Conservation (phyloP, 495 filamentous ascomycete species). For the Annulohypoxylon nitens region DNA sequence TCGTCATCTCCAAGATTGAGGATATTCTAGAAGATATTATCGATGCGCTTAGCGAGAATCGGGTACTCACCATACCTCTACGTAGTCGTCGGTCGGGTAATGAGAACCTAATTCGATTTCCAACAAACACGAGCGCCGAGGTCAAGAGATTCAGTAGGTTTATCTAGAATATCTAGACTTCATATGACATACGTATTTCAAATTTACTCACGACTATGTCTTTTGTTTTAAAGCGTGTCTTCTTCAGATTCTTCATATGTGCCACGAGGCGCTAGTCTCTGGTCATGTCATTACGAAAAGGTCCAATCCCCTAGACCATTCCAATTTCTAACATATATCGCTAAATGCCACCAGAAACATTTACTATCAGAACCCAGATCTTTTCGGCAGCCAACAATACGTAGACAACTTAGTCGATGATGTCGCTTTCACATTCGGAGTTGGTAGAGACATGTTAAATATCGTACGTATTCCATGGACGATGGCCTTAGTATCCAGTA, state of each 20-base stretch:
- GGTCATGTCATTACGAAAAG: slow-evolving; percentile 81
- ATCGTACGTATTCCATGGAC: slow-evolving; percentile 63
- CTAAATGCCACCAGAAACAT: slow-evolving; percentile 73
- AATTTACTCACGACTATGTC: background rate
- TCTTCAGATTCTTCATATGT: slow-evolving; percentile 76
- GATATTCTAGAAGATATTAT: slow-evolving; percentile 64
- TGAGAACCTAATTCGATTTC: slow-evolving; percentile 52
- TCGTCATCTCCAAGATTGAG: slow-evolving; percentile 65
- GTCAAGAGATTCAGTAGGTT: slow-evolving; percentile 58
- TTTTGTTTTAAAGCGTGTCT: slow-evolving; percentile 55
- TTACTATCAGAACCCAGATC: slow-evolving; percentile 85
- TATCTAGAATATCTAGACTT: background rate
- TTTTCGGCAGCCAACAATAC: slow-evolving; percentile 80
- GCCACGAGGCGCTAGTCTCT: slow-evolving; percentile 74
- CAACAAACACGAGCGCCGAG: slow-evolving; percentile 54
- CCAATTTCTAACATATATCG: background rate
- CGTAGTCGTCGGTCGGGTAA: slow-evolving; percentile 35
- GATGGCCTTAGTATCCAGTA: background rate
- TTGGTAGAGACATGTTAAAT: slow-evolving; percentile 72
- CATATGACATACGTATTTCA: background rate
- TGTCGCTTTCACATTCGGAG: slow-evolving; percentile 79
- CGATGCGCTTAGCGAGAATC: slow-evolving; percentile 59
- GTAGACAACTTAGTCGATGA: slow-evolving; percentile 88
- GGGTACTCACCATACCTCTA: slow-evolving; percentile 63
- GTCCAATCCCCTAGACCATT: slow-evolving; percentile 56